These are phyloP conservation scores for Cladosporium sp. DNA, from an alignment of 2,329 filamentous ascomycete species.

Conservation along the genomic window DNA sequence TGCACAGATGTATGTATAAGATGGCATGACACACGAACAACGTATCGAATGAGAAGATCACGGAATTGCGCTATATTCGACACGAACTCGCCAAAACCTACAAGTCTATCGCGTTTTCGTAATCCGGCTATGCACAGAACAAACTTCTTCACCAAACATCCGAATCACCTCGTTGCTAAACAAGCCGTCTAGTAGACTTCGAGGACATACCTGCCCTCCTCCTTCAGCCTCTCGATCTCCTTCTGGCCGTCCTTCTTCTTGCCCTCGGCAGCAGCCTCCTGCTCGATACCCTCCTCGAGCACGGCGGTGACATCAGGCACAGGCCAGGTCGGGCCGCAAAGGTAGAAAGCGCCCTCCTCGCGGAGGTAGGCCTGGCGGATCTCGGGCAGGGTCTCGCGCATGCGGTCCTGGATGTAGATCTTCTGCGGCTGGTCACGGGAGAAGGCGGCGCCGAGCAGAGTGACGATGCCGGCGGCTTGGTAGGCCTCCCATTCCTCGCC, in stretches of 20 bases:
- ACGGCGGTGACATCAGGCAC: slow-evolving; percentile 96
- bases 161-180: background rate
- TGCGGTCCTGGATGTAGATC: slow-evolving; percentile 99
- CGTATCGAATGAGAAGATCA: background rate
- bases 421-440: slow-evolving; percentile 96
- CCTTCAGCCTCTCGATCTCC: slow-evolving; percentile 97
- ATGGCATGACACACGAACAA: background rate
- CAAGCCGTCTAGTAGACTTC: slow-evolving; percentile 77
- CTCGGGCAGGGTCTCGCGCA: slow-evolving; percentile 81
- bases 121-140: background rate
- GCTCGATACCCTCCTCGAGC: slow-evolving; percentile 84
- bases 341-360: slow-evolving; percentile 90
- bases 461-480: slow-evolving; percentile 91
- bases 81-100: background rate
- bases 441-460: slow-evolving; percentile 88
- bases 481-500: slow-evolving; percentile 99
- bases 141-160: background rate
- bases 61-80: background rate
- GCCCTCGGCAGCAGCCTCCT: slow-evolving; percentile 66
- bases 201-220: slow-evolving; percentile 87
- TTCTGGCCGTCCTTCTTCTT: slow-evolving; percentile 83
- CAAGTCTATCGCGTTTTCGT: background rate
- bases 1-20: background rate
- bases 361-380: slow-evolving; percentile 84
- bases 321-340: slow-evolving; percentile 97